phyloP scores from a whole-genome alignment of 1,284 basidiomycete species.

The Macrocystidia cucumis region DNA sequence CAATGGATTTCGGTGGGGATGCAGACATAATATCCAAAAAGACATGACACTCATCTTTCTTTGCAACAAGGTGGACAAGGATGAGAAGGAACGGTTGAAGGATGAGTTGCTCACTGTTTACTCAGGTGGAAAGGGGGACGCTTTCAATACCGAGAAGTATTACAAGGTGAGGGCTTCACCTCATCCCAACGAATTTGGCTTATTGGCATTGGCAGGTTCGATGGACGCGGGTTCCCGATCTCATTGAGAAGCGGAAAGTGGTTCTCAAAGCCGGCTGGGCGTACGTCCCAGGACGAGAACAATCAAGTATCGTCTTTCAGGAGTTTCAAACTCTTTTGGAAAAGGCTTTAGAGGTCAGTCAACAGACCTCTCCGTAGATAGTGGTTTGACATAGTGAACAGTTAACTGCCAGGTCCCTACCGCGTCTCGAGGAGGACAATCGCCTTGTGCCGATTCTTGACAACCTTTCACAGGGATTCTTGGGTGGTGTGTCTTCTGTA shows the following conservation, averaged over 20 bases:
- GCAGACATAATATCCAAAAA: not conserved
- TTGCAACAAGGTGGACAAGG: slow-evolving; percentile 40
- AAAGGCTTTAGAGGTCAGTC: slow-evolving; percentile 70
- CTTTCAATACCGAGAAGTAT: slow-evolving; percentile 46
- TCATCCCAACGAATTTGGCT: not conserved
- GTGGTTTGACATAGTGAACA: slow-evolving; percentile 19
- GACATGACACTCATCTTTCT: not conserved
- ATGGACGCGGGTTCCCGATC: slow-evolving; percentile 93
- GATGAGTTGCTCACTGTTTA: slow-evolving; percentile 46
- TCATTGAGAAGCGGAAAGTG: slow-evolving; percentile 83
- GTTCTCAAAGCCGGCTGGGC: slow-evolving; percentile 82
- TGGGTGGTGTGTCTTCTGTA: slow-evolving; percentile 84
- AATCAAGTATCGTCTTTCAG: slow-evolving; percentile 85
- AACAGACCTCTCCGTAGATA: not conserved
- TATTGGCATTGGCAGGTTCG: slow-evolving; percentile 32
- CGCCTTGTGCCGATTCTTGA: slow-evolving; percentile 87
- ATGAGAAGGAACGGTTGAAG: slow-evolving; percentile 49
- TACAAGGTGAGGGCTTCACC: slow-evolving; percentile 49
- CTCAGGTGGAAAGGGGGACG: slow-evolving; percentile 22
- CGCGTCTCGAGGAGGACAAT: slow-evolving; percentile 94
- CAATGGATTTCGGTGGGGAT: slow-evolving; percentile 62
- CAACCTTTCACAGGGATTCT: slow-evolving; percentile 92
- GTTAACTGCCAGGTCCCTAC: slow-evolving; percentile 81
- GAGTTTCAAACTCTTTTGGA: slow-evolving; percentile 80
- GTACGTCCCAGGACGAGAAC: slow-evolving; percentile 79